These are phyloP conservation scores for Tetrahymena elliotti DNA, from an alignment of 73 alveolate genomes.

Conservation along the genomic window DNA sequence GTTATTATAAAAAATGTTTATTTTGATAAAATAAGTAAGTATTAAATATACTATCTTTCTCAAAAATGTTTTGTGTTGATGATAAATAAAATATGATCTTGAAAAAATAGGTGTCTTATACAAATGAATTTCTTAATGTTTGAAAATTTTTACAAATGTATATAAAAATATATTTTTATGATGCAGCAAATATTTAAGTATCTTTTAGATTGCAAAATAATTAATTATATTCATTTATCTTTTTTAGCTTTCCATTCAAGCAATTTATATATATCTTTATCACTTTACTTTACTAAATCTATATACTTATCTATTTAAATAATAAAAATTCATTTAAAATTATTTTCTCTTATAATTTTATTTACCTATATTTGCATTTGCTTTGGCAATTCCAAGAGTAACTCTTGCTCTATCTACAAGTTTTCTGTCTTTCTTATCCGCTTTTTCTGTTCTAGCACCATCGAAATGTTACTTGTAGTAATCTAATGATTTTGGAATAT, in stretches of 20 bases:
- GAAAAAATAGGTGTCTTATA: too few relatives aligned
- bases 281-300: conserved; percentile 27
- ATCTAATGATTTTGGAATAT: conserved; percentile 41
- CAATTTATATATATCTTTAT: conserved; percentile 21
- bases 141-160: too few relatives aligned
- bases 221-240: conserved; percentile 25
- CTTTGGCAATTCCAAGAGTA: conserved; percentile 33
- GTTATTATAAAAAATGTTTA: too few relatives aligned
- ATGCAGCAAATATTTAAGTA: too few relatives aligned
- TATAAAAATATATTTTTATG: too few relatives aligned
- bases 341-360: not conserved
- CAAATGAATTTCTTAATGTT: too few relatives aligned
- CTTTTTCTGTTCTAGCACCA: conserved; percentile 43
- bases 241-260: conserved; percentile 37
- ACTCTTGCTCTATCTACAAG: conserved; percentile 42
- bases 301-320: conserved; percentile 20
- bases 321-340: not conserved
- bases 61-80: too few relatives aligned
- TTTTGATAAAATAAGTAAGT: too few relatives aligned
- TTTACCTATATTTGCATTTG: conserved; percentile 38
- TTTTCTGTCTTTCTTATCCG: conserved; percentile 33
- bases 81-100: too few relatives aligned
- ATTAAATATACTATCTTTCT: too few relatives aligned
- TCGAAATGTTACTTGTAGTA: conserved; percentile 34
- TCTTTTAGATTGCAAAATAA: not conserved